A percentile compares a stretch with the other conserved stretches of the same genome.
Evolutionary conservation across 1,284 basidiomycete genomes (phyloP).

Genomic region (Prillingera fragicola): DNA sequence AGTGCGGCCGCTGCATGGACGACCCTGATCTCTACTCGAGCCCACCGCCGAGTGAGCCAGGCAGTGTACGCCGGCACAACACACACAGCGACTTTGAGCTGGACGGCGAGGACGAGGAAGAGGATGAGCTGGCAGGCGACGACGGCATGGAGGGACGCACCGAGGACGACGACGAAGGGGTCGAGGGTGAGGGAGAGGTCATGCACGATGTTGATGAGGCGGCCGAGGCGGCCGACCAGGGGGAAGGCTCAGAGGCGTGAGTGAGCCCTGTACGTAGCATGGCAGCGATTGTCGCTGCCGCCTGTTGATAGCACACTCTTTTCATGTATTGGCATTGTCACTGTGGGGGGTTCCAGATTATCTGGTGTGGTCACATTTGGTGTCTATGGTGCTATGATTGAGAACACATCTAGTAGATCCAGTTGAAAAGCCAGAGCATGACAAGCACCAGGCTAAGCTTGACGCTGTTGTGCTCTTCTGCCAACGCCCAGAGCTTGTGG

Average conservation of each 20-base stretch:
- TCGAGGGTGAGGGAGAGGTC: not conserved
- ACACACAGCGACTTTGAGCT: too few species aligned
- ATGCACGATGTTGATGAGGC: not conserved
- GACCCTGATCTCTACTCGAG: constrained; percentile 12
- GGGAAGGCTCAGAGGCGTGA: not conserved
- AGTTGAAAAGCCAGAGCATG: constrained; percentile 45
- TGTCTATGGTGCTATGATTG: not conserved
- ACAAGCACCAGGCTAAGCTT: constrained; percentile 43
- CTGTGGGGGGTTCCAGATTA: too few species aligned
- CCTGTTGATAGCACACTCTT: not conserved
- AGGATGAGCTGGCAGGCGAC: constrained; percentile 13
- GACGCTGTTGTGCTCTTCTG: constrained; percentile 35
- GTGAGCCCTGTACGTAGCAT: not conserved
- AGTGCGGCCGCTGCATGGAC: constrained; percentile 20
- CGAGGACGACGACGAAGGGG: not conserved
- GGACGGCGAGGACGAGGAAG: constrained; percentile 2
- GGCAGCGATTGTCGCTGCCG: not conserved
- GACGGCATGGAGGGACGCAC: not conserved
- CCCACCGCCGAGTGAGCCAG: constrained; percentile 4
- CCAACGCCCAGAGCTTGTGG: constrained; percentile 28
- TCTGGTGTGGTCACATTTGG: not conserved
- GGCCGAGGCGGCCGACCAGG: not conserved
- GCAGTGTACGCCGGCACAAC: constrained; percentile 3
- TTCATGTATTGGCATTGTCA: not conserved
- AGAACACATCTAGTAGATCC: constrained; percentile 36